Percentiles rank a stretch among this genome's conserved stretches.
phyloP scores from a whole-genome alignment of 2,329 filamentous ascomycete genomes.

The Ophiocordyceps robertsii region DNA sequence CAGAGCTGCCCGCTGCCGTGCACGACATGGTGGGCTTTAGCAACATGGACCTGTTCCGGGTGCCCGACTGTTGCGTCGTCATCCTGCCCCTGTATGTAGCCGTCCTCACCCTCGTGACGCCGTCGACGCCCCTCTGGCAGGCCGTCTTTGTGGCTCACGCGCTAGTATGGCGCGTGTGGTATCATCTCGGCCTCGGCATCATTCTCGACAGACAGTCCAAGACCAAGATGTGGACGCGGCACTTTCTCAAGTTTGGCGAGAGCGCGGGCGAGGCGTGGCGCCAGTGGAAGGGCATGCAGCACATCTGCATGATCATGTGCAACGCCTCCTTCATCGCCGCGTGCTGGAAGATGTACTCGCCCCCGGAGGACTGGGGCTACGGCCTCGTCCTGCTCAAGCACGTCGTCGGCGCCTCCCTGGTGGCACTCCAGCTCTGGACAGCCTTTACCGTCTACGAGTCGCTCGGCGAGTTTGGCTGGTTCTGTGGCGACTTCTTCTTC shows the following conservation, averaged over 20 bases:
- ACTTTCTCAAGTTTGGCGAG: slow-evolving; percentile 95
- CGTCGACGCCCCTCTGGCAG: slow-evolving; percentile 63
- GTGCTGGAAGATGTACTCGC: slow-evolving; percentile 89
- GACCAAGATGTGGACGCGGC: slow-evolving; percentile 87
- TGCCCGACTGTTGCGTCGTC: slow-evolving; percentile 70
- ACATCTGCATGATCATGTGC: slow-evolving; percentile 82
- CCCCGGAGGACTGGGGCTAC: slow-evolving; percentile 77
- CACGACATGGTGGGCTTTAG: slow-evolving; percentile 73
- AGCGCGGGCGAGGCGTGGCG: slow-evolving; percentile 84
- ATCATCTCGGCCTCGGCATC: slow-evolving; percentile 73
- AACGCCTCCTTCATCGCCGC: slow-evolving; percentile 81
- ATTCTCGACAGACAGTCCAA: slow-evolving; percentile 78
- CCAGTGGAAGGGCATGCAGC: slow-evolving; percentile 94
- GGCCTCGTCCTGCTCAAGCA: slow-evolving; percentile 80
- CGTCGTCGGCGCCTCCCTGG: slow-evolving; percentile 65
- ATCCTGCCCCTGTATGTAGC: slow-evolving; percentile 66
- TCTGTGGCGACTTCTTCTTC: slow-evolving; percentile 98
- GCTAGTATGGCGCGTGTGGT: slow-evolving; percentile 78
- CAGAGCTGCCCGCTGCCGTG: slow-evolving; percentile 46
- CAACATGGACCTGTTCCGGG: slow-evolving; percentile 81
- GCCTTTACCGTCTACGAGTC: slow-evolving; percentile 88
- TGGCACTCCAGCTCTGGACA: slow-evolving; percentile 86
- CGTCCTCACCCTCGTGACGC: slow-evolving; percentile 60
- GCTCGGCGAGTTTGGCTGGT: slow-evolving; percentile 96
- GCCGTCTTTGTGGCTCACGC: slow-evolving; percentile 72